Base-by-base conservation (phyloP, 2,329 filamentous ascomycete genomes). In the Fusarium sp. region DNA sequence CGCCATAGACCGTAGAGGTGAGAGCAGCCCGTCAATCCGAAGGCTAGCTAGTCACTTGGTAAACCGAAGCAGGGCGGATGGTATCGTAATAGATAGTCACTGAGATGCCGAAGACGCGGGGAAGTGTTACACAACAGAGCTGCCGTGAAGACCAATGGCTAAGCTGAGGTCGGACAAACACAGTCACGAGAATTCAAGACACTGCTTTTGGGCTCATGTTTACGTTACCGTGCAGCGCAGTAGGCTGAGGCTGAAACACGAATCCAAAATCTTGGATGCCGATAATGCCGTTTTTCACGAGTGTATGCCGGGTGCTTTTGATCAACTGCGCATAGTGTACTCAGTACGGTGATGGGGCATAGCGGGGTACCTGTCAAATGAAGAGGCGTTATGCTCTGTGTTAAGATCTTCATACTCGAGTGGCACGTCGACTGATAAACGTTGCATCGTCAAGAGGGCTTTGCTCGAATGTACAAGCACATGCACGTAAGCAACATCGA, bases 121-220 rank as follows among this genome's bases (percentile, higher is more conserved):
- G 42, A 52, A 31, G 51, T 36, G 57, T 70, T 52, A 36, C 45
- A 70, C 66, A 56, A 34, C 42, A 56, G 18, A 26, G 51, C 31
- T 42, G 26, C 53, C 30, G 50, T 67, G 42, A 53, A 36, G 50
- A 54, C 16, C 61, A 2, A 49, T 52, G 23, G 41, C 34, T 47
- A 34, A 31, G 33, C 8, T 44, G 36, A 20, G 49, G 67, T 65
- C 11, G 33, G 44, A 65, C 59, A 53, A 34, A 20, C 13, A 42
- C 53, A 33, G 42, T 69, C 68, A 71, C 53, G 64, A 66, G 68
- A 20, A 44, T 45, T 45, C 41, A 34, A 65, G 64, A 59, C 64
- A 70, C 42, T 57, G 41, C n/a, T 31, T 15, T 26, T 38, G 47
- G 26, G 18, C 40, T 30, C 47, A 40, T 36, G 33, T 47, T 57